Base-by-base conservation (phyloP, 768 basidiomycete species). In the Leccinum boreale region DNA sequence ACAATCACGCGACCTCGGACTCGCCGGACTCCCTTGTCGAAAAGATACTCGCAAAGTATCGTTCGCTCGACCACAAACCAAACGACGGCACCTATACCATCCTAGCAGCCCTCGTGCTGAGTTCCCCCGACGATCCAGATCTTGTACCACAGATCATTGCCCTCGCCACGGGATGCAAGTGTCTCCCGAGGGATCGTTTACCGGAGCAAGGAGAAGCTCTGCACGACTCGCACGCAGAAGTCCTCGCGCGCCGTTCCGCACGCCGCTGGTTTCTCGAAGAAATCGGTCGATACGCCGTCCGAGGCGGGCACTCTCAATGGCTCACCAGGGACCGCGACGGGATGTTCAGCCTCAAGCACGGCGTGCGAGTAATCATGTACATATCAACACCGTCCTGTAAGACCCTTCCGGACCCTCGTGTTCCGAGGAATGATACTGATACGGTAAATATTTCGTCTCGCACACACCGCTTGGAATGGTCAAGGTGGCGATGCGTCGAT, bases 221-320 rank as follows among this genome's bases (percentile, higher is more conserved):
- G 17, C 93, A 95, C 65, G 95, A 97, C 66, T 87, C 83, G 53
- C 95, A 98, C 70, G 95, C 95, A 10, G 95, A 98, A 72, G 83
- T 95, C 21, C 78, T 97, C n/a, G 93, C 93, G 2, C 81, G 92
- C 19, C 79, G 95, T 29, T 86, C 87, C 9, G 85, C 88, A 0
- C 68, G 87, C 45, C 80, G 86, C 24, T 98, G 93, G 92, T 75
- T 93, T 49, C 70, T 94, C 31, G 84, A 88, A 57, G 91, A 97
- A 70, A 77, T 87, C 15, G 59, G 65, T 9, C 59, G 65, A 56
- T 49, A 53, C 17, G 45, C 45, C 50, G 33, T 42, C n/a, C 47
- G 47, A 44, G 62, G 59, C 29, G 73, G 71, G 42, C 58, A 62
- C 3, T 87, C 87, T 1, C 61, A 62, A 10, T 88, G 85, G 87